A percentile compares a stretch with the other conserved stretches of the same genome.
phyloP scores from a whole-genome alignment of 2,329 filamentous ascomycete genomes.

The Beauveria australis region DNA sequence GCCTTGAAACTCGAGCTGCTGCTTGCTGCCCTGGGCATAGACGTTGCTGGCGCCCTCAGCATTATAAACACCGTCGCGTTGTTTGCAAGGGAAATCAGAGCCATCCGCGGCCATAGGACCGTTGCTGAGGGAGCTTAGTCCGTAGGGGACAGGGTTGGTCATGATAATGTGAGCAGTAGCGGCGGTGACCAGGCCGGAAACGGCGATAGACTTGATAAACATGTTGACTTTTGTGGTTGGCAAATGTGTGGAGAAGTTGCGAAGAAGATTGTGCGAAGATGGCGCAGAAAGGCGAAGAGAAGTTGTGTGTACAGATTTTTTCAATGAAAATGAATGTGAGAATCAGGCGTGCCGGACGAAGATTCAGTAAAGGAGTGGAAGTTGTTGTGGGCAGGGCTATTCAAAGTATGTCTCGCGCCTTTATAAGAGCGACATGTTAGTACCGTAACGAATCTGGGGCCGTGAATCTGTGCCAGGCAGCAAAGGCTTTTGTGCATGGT shows the following conservation, averaged over 20 bases:
- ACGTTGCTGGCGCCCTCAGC: slow-evolving; percentile 43
- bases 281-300: neutral
- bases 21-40: slow-evolving; percentile 39
- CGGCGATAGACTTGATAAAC: slow-evolving; percentile 40
- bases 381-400: neutral
- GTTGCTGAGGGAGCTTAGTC: slow-evolving; percentile 38
- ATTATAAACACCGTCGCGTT: slow-evolving; percentile 37
- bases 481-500: neutral
- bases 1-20: slow-evolving; percentile 57
- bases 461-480: neutral
- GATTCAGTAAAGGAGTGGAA: neutral
- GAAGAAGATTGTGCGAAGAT: neutral
- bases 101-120: slow-evolving; percentile 54
- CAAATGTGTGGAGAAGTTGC: neutral
- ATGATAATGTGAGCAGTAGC: slow-evolving; percentile 72
- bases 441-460: neutral
- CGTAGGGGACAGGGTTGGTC: slow-evolving; percentile 57
- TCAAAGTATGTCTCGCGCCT: neutral
- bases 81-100: slow-evolving; percentile 77
- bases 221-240: slow-evolving; percentile 38
- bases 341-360: slow-evolving; percentile 27
- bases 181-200: slow-evolving; percentile 49
- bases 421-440: neutral
- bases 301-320: slow-evolving; percentile 14
- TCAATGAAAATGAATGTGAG: slow-evolving; percentile 13